These are phyloP conservation scores for Chlorella sp. DNA, from an alignment of 139 green algal species.

Conservation along the genomic window DNA sequence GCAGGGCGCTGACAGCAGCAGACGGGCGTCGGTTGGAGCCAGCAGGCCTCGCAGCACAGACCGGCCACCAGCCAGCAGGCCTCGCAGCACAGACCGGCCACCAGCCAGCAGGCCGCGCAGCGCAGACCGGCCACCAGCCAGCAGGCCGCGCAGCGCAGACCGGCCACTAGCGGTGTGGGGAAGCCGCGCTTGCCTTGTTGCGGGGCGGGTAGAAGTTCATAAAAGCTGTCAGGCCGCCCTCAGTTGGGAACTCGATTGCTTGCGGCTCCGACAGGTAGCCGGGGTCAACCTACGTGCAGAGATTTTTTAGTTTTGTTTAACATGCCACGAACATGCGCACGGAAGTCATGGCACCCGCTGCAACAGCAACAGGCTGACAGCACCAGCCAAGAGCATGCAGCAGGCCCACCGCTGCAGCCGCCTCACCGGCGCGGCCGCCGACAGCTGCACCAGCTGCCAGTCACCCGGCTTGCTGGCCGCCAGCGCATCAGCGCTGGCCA, in stretches of 20 bases:
- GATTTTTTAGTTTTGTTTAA: too few relatives aligned
- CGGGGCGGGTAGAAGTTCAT: conserved; percentile 75
- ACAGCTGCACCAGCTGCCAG: conserved; percentile 25
- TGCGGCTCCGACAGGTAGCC: conserved; percentile 62
- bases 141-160: background rate
- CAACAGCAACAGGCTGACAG: too few relatives aligned
- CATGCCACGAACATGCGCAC: too few relatives aligned
- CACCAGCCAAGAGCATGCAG: too few relatives aligned
- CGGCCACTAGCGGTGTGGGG: too few relatives aligned
- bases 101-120: background rate
- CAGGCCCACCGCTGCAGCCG: too few relatives aligned
- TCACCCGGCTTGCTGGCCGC: conserved; percentile 31
- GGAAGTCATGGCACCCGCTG: too few relatives aligned
- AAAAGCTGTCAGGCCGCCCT: conserved; percentile 56
- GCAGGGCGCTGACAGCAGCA: conserved; percentile 18
- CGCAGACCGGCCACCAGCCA: background rate
- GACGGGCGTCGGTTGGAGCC: background rate
- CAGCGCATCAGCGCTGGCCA: conserved; percentile 37
- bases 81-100: background rate
- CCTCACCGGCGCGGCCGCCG: background rate
- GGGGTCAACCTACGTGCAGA: conserved; percentile 32
- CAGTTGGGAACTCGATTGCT: conserved; percentile 70
- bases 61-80: background rate
- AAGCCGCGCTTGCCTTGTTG: conserved; percentile 63
- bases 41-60: background rate